Evolutionary conservation across 352 stramenopile genomes (phyloP), one percentile per base, ranked within the genome.

Genomic region (Thraustochytrium striatum): DNA sequence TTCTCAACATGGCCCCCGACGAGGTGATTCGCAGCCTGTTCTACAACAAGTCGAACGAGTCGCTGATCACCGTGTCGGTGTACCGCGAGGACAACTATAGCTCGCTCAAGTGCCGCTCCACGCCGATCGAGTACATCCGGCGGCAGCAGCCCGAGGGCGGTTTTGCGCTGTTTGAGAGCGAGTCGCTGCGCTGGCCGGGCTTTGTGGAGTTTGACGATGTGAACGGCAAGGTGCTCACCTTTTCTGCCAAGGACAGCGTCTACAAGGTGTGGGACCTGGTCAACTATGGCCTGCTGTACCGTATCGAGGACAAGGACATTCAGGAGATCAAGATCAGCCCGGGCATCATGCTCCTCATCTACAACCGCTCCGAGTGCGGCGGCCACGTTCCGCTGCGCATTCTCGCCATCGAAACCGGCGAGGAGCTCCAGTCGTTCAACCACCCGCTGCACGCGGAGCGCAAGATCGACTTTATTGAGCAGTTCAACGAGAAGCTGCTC

Each of bases 131-230:
- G 50, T 79, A 52, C 68, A 79, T 79, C 38, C 43, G 50, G 33
- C 21, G 47, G 36, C 11, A 53, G 8, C 25, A 81, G 21, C 55
- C 65, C 16, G 65, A 75, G 41, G 52, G 61, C 30, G 65, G 65
- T 2, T 58, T 75, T 32, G 13, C 35, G 3, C 73, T 82, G n/a
- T 82, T 82, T 41, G 61, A 69, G 1, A 53, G 36, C 30, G 73
- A 82, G 52, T 79, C 61, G 21, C 50, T 82, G 3, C 43, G 47
- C 5, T 82, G 68, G 61, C 73, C 73, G 5, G 73, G 73, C 3
- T 82, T 82, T 79, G 61, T 82, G 35, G 73, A 82, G 61, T 82
- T 82, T 59, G 73, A 82, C 57, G 73, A 82, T n/a, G 73, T 55
- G n/a, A 82, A 82, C 41, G 30, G 68, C 61, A 79, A 79, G 50